Conservation (phyloP, 306 rosid genomes). For the Canavalia ensiformis region DNA sequence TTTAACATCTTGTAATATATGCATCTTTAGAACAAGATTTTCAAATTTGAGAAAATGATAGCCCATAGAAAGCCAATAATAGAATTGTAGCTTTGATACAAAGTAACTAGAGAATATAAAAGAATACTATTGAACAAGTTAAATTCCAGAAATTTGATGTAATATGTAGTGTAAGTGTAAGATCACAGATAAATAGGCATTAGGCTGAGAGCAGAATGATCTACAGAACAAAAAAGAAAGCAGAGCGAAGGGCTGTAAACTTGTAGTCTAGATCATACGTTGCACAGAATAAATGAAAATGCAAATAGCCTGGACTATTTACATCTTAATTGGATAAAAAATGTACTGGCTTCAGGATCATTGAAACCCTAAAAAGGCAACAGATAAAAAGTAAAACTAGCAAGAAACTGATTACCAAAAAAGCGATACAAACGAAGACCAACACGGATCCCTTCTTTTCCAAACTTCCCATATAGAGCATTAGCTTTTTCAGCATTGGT, state of each 20-base stretch:
- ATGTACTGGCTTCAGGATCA: constrained; percentile 1
- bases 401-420: constrained; percentile 66
- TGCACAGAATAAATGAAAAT: constrained; percentile 34
- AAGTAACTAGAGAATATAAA: constrained; percentile 1
- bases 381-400: not conserved
- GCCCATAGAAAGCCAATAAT: not conserved
- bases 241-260: not conserved
- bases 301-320: constrained; percentile 12
- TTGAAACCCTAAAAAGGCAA: not conserved
- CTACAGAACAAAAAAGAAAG: constrained; percentile 3
- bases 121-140: constrained; percentile 3
- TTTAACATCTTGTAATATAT: not conserved
- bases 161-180: not conserved
- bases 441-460: constrained; percentile 72
- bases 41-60: constrained; percentile 16
- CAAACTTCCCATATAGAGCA: constrained; percentile 57
- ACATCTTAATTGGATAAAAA: constrained; percentile 1
- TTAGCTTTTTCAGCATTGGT: constrained; percentile 25
- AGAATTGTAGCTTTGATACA: not conserved
- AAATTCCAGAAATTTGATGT: constrained; percentile 7
- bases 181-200: not conserved
- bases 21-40: constrained; percentile 17
- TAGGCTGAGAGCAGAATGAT: constrained; percentile 10
- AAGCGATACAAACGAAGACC: constrained; percentile 69
- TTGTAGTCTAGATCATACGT: constrained; percentile 14